A percentile compares a stretch with the other conserved stretches of the same genome.
These are phyloP conservation scores for Trametes hirsuta DNA, from an alignment of 1,284 basidiomycete species.

Conservation along the genomic window DNA sequence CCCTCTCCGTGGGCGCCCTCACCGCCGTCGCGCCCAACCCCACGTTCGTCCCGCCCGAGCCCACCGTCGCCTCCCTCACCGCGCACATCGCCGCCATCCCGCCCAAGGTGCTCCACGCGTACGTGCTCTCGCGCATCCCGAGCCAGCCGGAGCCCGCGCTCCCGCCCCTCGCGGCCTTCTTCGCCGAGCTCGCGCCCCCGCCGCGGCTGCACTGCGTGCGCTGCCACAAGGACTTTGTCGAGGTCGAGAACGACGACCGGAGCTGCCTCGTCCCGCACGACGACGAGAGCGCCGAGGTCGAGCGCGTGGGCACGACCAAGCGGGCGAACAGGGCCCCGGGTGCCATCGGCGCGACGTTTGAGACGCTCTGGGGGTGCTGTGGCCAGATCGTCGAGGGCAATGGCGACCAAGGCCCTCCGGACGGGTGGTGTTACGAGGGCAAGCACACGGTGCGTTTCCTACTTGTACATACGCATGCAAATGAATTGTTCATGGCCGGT, in stretches of 20 bases:
- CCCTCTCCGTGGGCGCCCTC: constrained; percentile 2
- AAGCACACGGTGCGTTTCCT: constrained; percentile 63
- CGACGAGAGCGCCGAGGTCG: constrained; percentile 57
- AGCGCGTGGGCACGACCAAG: constrained; percentile 41
- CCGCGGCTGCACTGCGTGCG: constrained; percentile 71
- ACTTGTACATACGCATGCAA: not conserved
- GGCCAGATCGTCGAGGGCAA: constrained; percentile 69
- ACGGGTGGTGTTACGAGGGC: constrained; percentile 84
- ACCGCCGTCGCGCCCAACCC: constrained; percentile 20
- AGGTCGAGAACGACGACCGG: constrained; percentile 42
- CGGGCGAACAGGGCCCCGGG: constrained; percentile 25
- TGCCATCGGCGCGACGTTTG: constrained; percentile 41
- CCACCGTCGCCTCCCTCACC: constrained; percentile 47
- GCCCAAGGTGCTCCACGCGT: constrained; percentile 64
- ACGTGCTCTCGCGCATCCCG: constrained; percentile 56
- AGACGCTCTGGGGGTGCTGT: constrained; percentile 72
- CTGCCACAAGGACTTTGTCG: constrained; percentile 59
- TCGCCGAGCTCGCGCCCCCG: constrained; percentile 60
- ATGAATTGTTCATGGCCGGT: not conserved
- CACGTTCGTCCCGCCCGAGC: constrained; percentile 23
- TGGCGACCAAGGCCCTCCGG: constrained; percentile 78
- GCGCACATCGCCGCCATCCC: constrained; percentile 62
- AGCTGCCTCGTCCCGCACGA: constrained; percentile 54
- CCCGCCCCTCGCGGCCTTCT: constrained; percentile 54
- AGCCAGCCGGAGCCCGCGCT: constrained; percentile 34